Conservation (phyloP, 108 stramenopile genomes). For the Nannochloropsis granulata region DNA sequence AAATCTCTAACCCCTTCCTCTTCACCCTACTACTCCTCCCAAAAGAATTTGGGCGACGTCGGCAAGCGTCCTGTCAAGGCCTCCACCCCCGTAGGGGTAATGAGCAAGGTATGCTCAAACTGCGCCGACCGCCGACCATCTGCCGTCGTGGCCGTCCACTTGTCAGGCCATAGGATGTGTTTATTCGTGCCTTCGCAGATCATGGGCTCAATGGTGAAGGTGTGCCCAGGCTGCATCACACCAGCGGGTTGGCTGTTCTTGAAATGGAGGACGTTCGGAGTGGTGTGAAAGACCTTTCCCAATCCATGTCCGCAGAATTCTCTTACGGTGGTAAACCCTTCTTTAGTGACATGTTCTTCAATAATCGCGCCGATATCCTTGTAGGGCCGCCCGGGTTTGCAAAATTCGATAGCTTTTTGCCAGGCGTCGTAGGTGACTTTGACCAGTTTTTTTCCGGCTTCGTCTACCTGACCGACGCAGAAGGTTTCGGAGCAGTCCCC, state of each 20-base stretch:
- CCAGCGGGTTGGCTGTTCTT: slow-evolving; percentile 63
- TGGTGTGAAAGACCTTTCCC: slow-evolving; percentile 73
- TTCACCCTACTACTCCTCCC: slow-evolving; percentile 7
- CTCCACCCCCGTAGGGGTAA: slow-evolving; percentile 77
- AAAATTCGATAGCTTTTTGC: slow-evolving; percentile 28
- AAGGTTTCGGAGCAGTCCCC: slow-evolving; percentile 98
- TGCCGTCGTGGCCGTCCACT: slow-evolving; percentile 84
- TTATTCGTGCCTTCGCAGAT: slow-evolving; percentile 78
- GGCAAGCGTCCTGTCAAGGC: slow-evolving; percentile 56
- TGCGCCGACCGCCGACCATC: slow-evolving; percentile 85
- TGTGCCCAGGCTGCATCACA: slow-evolving; percentile 76
- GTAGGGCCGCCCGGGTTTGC: slow-evolving; percentile 56
- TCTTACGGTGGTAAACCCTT: slow-evolving; percentile 49
- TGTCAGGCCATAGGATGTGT: slow-evolving; percentile 78
- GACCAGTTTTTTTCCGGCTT: slow-evolving; percentile 48
- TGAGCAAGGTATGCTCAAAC: slow-evolving; percentile 92
- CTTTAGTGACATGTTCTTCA: slow-evolving; percentile 49
- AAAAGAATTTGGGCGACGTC: slow-evolving; percentile 16
- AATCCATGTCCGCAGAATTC: slow-evolving; percentile 94
- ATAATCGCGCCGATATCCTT: slow-evolving; percentile 83
- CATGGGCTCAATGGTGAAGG: slow-evolving; percentile 99
- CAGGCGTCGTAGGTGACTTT: slow-evolving; percentile 50
- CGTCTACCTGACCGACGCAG: slow-evolving; percentile 74
- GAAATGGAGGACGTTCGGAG: slow-evolving; percentile 89
- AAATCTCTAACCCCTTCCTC: no score